Evolutionary conservation across 192 early-diverging fungal species (phyloP).

Genomic region (Coemansia sp.): DNA sequence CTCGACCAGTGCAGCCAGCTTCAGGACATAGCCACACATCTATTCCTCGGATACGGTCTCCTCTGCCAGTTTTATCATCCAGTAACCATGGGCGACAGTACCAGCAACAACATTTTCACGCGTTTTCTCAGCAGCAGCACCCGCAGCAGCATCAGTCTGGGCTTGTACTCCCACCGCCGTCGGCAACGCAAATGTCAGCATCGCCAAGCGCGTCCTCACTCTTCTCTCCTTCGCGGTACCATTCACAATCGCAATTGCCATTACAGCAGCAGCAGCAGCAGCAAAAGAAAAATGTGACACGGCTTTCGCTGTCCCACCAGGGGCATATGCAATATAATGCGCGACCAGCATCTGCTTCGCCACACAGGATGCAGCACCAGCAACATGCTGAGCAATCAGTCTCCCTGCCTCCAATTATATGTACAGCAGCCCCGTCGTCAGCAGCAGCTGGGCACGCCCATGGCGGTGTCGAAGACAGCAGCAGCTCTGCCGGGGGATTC

Average conservation of each 20-base stretch:
- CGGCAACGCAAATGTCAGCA: slow-evolving; percentile 25
- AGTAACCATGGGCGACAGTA: slow-evolving; percentile 12
- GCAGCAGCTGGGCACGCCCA: background rate
- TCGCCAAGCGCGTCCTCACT: slow-evolving; percentile 17
- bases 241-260: slow-evolving; percentile 8
- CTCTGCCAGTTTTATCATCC: slow-evolving; percentile 3
- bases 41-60: slow-evolving; percentile 18
- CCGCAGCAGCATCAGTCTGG: background rate
- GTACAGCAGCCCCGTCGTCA: slow-evolving; percentile 4
- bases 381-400: slow-evolving; percentile 17
- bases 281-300: slow-evolving; percentile 9
- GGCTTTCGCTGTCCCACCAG: slow-evolving; percentile 10
- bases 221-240: slow-evolving; percentile 16
- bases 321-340: slow-evolving; percentile 15
- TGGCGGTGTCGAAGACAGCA: background rate
- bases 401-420: slow-evolving; percentile 23
- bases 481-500: slow-evolving; percentile 3
- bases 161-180: slow-evolving; percentile 14
- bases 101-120: background rate
- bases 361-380: slow-evolving; percentile 17
- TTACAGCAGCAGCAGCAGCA: slow-evolving; percentile 16
- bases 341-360: slow-evolving; percentile 16
- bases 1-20: slow-evolving; percentile 3
- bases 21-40: slow-evolving; percentile 8
- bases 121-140: background rate